Evolutionary conservation across 768 basidiomycete genomes (phyloP), one percentile per base, ranked within the genome.

Genomic region (Boletus edulis): DNA sequence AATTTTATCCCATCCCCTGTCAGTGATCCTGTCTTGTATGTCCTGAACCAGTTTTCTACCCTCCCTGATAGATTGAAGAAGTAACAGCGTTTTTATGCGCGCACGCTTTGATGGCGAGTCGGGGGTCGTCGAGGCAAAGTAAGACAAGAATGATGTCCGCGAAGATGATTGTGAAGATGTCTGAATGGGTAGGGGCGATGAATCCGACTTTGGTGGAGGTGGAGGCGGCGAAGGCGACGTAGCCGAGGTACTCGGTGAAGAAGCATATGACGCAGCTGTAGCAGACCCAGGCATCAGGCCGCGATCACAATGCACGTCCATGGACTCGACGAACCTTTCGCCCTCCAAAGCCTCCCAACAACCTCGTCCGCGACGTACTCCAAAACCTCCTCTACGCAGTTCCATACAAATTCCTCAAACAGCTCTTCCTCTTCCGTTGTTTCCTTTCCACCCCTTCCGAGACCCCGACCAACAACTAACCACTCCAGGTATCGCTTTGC

Each of bases 101-200:
- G 76, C 74, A 18, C 81, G 81, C 68, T 94, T 94, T 54, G 84
- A 79, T 15, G 80, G 78, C 0, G 91, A 89, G 52, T 90, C 82
- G 1, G 91, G 91, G 5, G 91, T 90, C 22, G 88, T 88, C n/a
- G 87, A 84, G 4, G 86, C 78, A 58, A 95, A 87, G 70, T 93
- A 92, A 6, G 84, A 78, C 8, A 91, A 66, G 56, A 71, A 71
- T 22, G 71, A 43, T 10, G 68, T 48, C 8, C 64, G 69, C 1
- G 13, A 20, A 5, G 50, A 37, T 34, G 52, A 12, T 29, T 44
- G 63, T 15, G 54, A 51, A 41, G 54, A 41, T n/a, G 11, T 32
- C 0, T 11, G 51, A 20, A 35, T 15, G 22, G 54, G 18, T n/a
- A 40, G 13, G 22, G 46, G 48, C 0, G 42, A 14, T 24, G 49